Conservation (phyloP, 345 rosid genomes). For the Linum usitatissimum region DNA sequence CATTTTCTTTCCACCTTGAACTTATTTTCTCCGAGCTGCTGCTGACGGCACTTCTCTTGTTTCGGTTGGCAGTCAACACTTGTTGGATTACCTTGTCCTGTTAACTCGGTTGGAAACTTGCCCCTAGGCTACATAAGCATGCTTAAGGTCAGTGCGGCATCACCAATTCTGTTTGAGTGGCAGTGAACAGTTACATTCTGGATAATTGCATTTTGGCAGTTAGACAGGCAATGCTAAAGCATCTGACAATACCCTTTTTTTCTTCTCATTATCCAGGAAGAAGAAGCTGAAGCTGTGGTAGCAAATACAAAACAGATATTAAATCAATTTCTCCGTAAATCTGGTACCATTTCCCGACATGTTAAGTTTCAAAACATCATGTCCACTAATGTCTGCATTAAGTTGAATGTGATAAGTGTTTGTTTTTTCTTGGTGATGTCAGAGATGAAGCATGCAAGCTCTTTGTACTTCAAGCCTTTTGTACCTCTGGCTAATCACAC, state of each 20-base stretch:
- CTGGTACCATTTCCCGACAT: constrained; percentile 51
- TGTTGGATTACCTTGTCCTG: constrained; percentile 82
- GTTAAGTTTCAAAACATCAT: background rate
- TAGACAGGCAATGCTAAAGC: background rate
- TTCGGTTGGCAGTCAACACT: constrained; percentile 63
- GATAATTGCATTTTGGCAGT: background rate
- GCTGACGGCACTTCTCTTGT: constrained; percentile 4
- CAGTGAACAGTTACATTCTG: background rate
- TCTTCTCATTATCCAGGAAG: constrained; percentile 41
- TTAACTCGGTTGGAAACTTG: constrained; percentile 86
- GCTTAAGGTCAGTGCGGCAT: constrained; percentile 48
- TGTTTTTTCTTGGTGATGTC: constrained; percentile 38
- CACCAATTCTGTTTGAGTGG: background rate
- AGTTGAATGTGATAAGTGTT: background rate
- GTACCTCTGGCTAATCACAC: constrained; percentile 48
- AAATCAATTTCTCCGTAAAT: constrained; percentile 74
- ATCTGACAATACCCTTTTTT: constrained; percentile 11
- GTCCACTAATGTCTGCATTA: background rate
- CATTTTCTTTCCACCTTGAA: constrained; percentile 7
- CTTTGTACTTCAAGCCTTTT: constrained; percentile 73
- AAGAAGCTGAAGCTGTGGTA: constrained; percentile 83
- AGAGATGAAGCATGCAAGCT: constrained; percentile 69
- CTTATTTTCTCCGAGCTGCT: constrained; percentile 13
- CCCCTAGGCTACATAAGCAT: constrained; percentile 72
- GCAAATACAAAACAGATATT: constrained; percentile 95